These are phyloP conservation scores for Noccaea bulbosa DNA, from an alignment of 345 rosid species.

Conservation along the genomic window DNA sequence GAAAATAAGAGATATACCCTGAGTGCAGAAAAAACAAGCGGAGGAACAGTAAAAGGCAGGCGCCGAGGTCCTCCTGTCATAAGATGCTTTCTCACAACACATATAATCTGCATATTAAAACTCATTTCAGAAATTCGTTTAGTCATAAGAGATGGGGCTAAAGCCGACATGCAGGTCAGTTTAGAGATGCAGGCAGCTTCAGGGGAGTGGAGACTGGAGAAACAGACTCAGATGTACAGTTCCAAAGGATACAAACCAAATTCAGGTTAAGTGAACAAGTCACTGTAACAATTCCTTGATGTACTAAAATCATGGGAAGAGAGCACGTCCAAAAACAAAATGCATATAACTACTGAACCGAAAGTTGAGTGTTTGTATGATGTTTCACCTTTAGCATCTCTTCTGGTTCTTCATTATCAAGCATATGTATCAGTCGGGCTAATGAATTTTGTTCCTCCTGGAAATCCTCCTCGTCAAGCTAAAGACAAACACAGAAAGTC, in stretches of 20 bases:
- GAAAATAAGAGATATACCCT: conserved; percentile 52
- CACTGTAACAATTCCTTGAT: conserved; percentile 2
- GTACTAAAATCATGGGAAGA: conserved; percentile 9
- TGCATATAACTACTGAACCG: conserved; percentile 18
- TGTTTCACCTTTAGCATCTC: conserved; percentile 79
- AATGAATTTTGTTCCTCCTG: conserved; percentile 90
- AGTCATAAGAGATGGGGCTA: not conserved
- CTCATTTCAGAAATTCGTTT: not conserved
- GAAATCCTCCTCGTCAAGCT: conserved; percentile 96
- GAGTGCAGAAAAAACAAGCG: conserved; percentile 76
- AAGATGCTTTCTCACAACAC: conserved; percentile 69
- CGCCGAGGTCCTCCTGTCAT: conserved; percentile 78
- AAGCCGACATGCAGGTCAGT: conserved; percentile 16
- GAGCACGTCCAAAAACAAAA: not conserved
- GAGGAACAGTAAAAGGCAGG: conserved; percentile 74
- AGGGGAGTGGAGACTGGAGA: conserved; percentile 12
- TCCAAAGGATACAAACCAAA: not conserved
- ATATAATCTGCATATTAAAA: conserved; percentile 65
- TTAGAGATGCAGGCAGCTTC: not conserved
- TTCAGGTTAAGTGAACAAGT: not conserved
- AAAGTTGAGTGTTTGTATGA: not conserved
- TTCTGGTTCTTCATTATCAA: conserved; percentile 71
- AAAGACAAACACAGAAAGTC: conserved; percentile 29
- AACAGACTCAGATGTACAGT: conserved; percentile 17
- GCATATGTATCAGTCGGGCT: conserved; percentile 86